Percentiles rank a stretch among this genome's conserved stretches.
These are phyloP conservation scores for Pyrus betulifolia DNA, from an alignment of 306 rosid species.

Conservation along the genomic window DNA sequence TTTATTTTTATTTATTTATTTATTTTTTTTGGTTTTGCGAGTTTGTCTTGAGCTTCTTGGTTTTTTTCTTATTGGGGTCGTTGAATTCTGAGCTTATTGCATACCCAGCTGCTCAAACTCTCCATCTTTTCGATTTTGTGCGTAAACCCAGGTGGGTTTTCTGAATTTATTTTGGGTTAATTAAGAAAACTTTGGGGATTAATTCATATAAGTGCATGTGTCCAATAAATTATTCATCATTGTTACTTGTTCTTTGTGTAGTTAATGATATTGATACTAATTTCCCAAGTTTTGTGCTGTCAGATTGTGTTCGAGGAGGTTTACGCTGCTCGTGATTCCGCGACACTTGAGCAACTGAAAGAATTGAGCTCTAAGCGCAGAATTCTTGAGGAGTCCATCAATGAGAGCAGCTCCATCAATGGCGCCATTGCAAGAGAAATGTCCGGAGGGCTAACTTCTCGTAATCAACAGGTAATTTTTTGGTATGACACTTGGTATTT, in stretches of 20 bases:
- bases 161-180: not conserved
- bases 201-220: not conserved
- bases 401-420: constrained; percentile 51
- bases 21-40: not conserved
- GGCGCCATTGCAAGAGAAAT: constrained; percentile 77
- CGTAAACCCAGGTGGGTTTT: not conserved
- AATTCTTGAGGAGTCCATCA: constrained; percentile 54
- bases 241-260: not conserved
- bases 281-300: not conserved
- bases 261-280: not conserved
- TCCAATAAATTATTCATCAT: not conserved
- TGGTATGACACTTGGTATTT: not conserved
- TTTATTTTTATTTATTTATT: no score
- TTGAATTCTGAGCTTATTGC: not conserved
- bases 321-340: constrained; percentile 49
- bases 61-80: not conserved
- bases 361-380: constrained; percentile 74
- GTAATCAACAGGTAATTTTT: constrained; percentile 50
- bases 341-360: constrained; percentile 70
- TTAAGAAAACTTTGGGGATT: no score
- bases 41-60: not conserved
- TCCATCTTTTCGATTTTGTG: not conserved
- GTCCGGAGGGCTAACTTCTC: constrained; percentile 68
- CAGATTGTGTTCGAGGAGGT: constrained; percentile 69
- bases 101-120: not conserved